These are phyloP conservation scores for Penicillium polonicum DNA, from an alignment of 2,329 filamentous ascomycete species.

Conservation along the genomic window DNA sequence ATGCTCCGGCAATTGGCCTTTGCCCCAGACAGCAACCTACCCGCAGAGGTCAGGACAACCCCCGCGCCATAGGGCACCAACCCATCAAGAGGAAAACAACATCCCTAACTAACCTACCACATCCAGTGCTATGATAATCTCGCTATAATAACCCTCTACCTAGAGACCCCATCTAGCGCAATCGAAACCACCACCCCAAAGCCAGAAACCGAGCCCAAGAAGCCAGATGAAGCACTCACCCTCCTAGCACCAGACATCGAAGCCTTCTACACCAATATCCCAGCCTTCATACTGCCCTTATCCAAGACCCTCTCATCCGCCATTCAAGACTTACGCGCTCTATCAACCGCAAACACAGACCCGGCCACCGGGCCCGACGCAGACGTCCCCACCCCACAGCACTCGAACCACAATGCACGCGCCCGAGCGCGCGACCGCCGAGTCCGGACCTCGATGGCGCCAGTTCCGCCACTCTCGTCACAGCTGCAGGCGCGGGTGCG, in stretches of 20 bases:
- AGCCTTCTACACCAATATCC: constrained; percentile 34
- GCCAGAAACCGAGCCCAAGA: constrained; percentile 12
- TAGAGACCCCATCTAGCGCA: constrained; percentile 30
- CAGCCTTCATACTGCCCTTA: constrained; percentile 25
- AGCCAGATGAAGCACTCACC: constrained; percentile 27
- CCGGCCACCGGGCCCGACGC: background rate
- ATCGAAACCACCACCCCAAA: constrained; percentile 19
- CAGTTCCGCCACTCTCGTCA: constrained; percentile 24
- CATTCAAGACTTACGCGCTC: constrained; percentile 28
- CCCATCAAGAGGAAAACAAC: background rate
- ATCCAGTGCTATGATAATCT: constrained; percentile 36
- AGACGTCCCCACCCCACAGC: constrained; percentile 5
- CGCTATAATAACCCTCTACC: constrained; percentile 39
- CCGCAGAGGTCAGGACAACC: constrained; percentile 33
- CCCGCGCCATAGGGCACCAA: background rate
- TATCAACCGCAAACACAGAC: constrained; percentile 25
- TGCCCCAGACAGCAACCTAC: constrained; percentile 32
- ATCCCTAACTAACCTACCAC: background rate
- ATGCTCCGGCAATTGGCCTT: constrained; percentile 35
- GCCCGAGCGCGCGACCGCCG: constrained; percentile 23
- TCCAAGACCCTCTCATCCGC: constrained; percentile 28
- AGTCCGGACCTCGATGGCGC: constrained; percentile 24
- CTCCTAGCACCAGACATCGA: constrained; percentile 39
- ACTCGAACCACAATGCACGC: constrained; percentile 18
- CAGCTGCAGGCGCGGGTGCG: constrained; percentile 31